Conservation (phyloP, 2,329 filamentous ascomycete genomes). For the Metarhizium robertsii region DNA sequence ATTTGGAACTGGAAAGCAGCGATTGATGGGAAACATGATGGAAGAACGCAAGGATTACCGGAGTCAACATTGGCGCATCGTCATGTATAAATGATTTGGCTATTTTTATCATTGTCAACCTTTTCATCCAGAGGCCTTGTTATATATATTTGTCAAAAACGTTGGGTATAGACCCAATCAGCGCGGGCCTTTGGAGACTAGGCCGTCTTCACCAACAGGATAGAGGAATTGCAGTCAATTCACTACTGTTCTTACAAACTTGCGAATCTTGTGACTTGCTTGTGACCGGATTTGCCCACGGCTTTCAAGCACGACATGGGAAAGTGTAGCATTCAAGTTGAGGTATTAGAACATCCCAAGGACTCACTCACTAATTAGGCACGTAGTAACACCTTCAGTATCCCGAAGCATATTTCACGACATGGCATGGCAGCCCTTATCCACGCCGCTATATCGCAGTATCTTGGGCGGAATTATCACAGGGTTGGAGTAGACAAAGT, state of each 20-base stretch:
- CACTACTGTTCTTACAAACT: background rate
- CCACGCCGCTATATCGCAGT: too few relatives aligned
- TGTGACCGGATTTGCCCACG: background rate
- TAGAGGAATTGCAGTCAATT: slow-evolving; percentile 14
- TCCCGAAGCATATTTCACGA: too few relatives aligned
- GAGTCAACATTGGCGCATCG: slow-evolving; percentile 17
- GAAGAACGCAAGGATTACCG: slow-evolving; percentile 13
- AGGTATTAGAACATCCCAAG: too few relatives aligned
- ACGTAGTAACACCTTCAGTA: too few relatives aligned
- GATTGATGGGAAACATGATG: slow-evolving; percentile 11
- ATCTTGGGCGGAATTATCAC: too few relatives aligned
- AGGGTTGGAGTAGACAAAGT: background rate
- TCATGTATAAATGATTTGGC: slow-evolving; percentile 12
- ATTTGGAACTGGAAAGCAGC: slow-evolving; percentile 8
- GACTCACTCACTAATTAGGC: too few relatives aligned
- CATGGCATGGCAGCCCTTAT: too few relatives aligned
- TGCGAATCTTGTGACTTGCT: background rate
- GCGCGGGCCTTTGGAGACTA: slow-evolving; percentile 1
- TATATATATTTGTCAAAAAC: background rate
- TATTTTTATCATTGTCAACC: slow-evolving; percentile 8
- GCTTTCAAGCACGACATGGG: too few relatives aligned
- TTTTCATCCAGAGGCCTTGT: background rate
- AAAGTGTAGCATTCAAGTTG: too few relatives aligned
- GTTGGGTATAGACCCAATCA: background rate
- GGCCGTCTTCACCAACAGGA: slow-evolving; percentile 11